These are phyloP conservation scores for Capillidium rhysosporum DNA, from an alignment of 371 early-diverging fungal genomes.

Conservation along the genomic window DNA sequence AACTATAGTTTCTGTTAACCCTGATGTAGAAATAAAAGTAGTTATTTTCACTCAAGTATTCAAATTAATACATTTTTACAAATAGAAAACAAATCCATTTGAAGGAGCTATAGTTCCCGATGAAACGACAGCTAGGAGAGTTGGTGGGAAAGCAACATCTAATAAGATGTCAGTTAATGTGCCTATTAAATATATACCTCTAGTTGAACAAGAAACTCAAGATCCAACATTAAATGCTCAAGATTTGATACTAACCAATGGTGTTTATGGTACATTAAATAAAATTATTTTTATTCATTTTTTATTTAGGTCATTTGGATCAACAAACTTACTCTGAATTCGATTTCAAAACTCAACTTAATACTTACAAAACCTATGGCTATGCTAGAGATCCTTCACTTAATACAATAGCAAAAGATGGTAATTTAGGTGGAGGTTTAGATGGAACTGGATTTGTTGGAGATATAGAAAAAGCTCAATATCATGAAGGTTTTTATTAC, in stretches of 20 bases:
- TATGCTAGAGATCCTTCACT: slow-evolving; percentile 69
- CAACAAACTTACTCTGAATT: slow-evolving; percentile 50
- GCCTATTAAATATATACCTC: not conserved
- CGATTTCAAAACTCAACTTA: slow-evolving; percentile 55
- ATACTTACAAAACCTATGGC: slow-evolving; percentile 61
- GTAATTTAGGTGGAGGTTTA: slow-evolving; percentile 27
- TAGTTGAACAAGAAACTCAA: not conserved
- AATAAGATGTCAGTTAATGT: slow-evolving; percentile 1
- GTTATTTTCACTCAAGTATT: too few relatives aligned
- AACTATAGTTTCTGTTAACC: too few relatives aligned
- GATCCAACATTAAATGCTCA: slow-evolving; percentile 3
- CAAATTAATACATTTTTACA: too few relatives aligned
- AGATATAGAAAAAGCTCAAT: slow-evolving; percentile 26
- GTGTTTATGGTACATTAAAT: slow-evolving; percentile 3
- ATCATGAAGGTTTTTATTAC: slow-evolving; percentile 11
- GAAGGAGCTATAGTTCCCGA: not conserved
- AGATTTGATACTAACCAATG: not conserved
- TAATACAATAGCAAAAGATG: slow-evolving; percentile 18
- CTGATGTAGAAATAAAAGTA: too few relatives aligned
- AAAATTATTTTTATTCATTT: too few relatives aligned
- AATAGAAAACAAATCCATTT: too few relatives aligned
- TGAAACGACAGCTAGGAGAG: not conserved
- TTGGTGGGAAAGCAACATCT: not conserved
- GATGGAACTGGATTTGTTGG: slow-evolving; percentile 50
- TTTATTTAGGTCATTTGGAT: slow-evolving; percentile 45